Evolutionary conservation across 257 asterid species (phyloP), one percentile per base, ranked within the genome.

Genomic region (Penstemon eatonii): DNA sequence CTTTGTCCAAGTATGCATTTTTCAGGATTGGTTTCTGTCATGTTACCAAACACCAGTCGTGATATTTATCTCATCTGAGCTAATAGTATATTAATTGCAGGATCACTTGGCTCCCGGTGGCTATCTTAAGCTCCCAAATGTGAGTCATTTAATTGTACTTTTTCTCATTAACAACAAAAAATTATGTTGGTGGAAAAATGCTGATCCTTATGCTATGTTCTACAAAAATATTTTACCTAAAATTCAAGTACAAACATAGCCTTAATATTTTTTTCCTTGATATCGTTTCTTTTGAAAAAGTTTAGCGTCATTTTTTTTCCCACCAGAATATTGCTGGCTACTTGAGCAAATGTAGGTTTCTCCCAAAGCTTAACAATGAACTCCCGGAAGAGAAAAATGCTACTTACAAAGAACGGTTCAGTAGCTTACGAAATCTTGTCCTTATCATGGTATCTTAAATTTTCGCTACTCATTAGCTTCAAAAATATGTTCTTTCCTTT

Each of bases 21-120:
- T 25, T 54, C 43, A 56, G 71, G 43, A 54, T 55, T 45, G 15
- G 9, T 42, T 62, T 66, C 72, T 62, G 54, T 15, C 50, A 25
- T 45, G 25, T 38, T 10, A 53, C 12, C 43, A 56, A 49, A 49
- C 15, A 37, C n/a, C 11, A 39, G 53, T 38, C 61, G 65, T 61
- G 56, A 5, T 42, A 56, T 15, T 58, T 70, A 53, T 72, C 63
- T 58, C 68, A 53, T 72, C 63, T 51, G 54, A 59, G 64, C 33
- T 63, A 33, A 63, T 76, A 56, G 50, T 52, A 55, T 69, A 40
- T 68, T 44, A 76, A 63, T 55, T 84, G 83, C 96, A 92, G 98
- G 84, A 81, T 52, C 97, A 93, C 87, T 78, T 93, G 83, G 98
- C 97, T 83, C 97, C 98, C 54, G 90, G 98, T 74, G 97, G 96